Conservation (phyloP, 1,139 yeast genomes). For the Zygosaccharomyces sapae region DNA sequence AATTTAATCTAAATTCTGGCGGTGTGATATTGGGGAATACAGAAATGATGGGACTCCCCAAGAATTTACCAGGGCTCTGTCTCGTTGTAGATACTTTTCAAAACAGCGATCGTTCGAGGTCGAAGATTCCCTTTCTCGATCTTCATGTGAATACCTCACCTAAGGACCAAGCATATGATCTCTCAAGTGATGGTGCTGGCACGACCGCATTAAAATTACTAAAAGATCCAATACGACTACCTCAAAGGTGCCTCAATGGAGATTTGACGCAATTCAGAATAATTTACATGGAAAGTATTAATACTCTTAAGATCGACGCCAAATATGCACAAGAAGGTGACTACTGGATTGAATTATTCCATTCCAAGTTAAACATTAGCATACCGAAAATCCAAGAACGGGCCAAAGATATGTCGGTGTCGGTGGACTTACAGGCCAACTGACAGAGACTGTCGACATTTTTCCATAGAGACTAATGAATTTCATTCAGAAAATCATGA, state of each 20-base stretch:
- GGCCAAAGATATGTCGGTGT: constrained; percentile 50
- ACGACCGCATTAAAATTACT: constrained; percentile 24
- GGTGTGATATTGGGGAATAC: constrained; percentile 28
- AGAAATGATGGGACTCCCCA: constrained; percentile 36
- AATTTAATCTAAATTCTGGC: constrained; percentile 30
- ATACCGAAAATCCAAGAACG: constrained; percentile 38
- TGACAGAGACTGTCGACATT: constrained; percentile 59
- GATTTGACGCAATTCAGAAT: constrained; percentile 28
- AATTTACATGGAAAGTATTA: constrained; percentile 52
- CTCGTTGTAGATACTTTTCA: constrained; percentile 31
- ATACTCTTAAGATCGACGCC: constrained; percentile 55
- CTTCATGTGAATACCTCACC: constrained; percentile 29
- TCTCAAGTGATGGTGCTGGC: constrained; percentile 26
- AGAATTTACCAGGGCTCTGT: constrained; percentile 34
- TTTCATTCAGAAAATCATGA: constrained; percentile 43
- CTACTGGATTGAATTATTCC: constrained; percentile 63
- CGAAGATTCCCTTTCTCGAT: constrained; percentile 26
- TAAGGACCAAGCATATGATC: constrained; percentile 24
- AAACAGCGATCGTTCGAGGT: constrained; percentile 17
- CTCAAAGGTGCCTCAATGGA: constrained; percentile 17
- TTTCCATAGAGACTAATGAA: constrained; percentile 48
- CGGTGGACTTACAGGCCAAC: constrained; percentile 82
- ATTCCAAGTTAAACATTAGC: constrained; percentile 50
- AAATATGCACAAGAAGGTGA: constrained; percentile 37
- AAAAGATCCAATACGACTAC: constrained; percentile 19